phyloP scores from a whole-genome alignment of 352 stramenopile genomes.

The Vaucheria bursata region DNA sequence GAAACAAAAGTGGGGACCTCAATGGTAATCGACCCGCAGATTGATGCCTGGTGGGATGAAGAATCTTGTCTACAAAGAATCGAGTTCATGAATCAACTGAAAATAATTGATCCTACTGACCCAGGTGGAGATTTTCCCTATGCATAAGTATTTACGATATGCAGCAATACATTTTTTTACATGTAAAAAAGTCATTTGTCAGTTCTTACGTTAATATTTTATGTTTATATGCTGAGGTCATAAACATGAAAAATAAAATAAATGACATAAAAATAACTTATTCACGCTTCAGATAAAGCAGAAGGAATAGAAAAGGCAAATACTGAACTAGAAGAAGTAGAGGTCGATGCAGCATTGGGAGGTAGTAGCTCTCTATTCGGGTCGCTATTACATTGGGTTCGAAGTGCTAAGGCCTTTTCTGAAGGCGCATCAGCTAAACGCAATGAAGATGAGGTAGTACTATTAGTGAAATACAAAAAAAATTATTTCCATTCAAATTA shows the following conservation, averaged over 20 bases:
- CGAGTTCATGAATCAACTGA: neutral
- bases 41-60: conserved; percentile 10
- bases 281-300: neutral
- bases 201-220: neutral
- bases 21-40: neutral
- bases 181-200: neutral
- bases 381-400: neutral
- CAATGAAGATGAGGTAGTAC: conserved; percentile 1
- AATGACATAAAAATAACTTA: neutral
- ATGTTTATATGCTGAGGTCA: neutral
- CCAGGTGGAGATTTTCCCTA: neutral
- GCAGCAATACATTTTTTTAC: neutral
- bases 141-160: neutral
- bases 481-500: neutral
- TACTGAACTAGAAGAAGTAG: neutral
- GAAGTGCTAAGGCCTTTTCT: neutral
- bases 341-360: neutral
- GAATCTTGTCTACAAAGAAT: neutral
- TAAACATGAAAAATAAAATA: neutral
- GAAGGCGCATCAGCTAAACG: neutral
- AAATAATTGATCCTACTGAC: neutral
- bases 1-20: neutral
- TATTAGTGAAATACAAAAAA: neutral
- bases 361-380: neutral
- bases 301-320: neutral